Evolutionary conservation across 352 stramenopile species (phyloP).

Genomic region (Pythium aristosporum): DNA sequence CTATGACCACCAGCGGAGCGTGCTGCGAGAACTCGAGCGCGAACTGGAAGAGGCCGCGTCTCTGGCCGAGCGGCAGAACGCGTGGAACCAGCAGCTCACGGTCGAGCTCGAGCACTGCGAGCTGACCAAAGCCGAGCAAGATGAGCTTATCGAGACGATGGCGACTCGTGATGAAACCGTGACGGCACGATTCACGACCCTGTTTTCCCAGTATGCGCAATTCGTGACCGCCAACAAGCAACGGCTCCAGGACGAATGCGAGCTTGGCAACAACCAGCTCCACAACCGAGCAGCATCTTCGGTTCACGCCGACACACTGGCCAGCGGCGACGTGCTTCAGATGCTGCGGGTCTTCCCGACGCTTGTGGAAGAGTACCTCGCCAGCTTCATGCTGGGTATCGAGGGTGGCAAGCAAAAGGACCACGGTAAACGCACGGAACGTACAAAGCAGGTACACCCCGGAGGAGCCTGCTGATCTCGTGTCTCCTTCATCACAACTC

Average conservation of each 20-base stretch:
- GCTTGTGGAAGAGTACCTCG: constrained; percentile 41
- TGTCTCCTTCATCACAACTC: not conserved
- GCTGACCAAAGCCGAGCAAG: constrained; percentile 19
- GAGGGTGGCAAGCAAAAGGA: not conserved
- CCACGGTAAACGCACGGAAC: not conserved
- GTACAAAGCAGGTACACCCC: not conserved
- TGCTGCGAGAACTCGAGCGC: constrained; percentile 22
- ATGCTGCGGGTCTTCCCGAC: constrained; percentile 53
- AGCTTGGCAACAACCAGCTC: not conserved
- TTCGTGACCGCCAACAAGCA: constrained; percentile 23
- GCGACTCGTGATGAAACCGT: constrained; percentile 23
- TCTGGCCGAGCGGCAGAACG: constrained; percentile 30
- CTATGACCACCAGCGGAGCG: constrained; percentile 6
- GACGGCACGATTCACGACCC: constrained; percentile 11
- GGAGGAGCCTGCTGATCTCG: not conserved
- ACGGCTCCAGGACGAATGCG: constrained; percentile 5
- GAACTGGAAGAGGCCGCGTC: constrained; percentile 26
- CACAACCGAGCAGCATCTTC: not conserved
- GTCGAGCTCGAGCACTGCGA: constrained; percentile 23
- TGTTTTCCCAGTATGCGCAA: constrained; percentile 32
- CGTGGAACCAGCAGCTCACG: constrained; percentile 27
- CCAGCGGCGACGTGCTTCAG: constrained; percentile 35
- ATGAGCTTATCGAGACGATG: constrained; percentile 23
- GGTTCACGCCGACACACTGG: constrained; percentile 19
- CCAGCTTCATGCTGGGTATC: constrained; percentile 3